Evolutionary conservation across 805 yeast genomes (phyloP), one percentile per base, ranked within the genome.

Genomic region (Zygosaccharomyces lentus): DNA sequence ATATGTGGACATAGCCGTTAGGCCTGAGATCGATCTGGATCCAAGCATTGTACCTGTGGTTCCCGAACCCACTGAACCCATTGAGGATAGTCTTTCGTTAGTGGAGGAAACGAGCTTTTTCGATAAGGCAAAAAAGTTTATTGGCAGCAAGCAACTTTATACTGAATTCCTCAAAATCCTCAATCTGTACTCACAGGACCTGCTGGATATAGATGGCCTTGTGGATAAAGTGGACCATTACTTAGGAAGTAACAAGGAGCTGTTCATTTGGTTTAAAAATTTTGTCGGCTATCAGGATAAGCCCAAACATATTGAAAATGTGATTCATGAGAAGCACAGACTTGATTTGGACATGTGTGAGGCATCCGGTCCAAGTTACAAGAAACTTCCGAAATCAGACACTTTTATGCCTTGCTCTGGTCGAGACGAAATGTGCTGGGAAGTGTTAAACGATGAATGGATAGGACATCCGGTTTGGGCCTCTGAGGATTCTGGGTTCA

Each of bases 401-500:
- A 87, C 96, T 0, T 86, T 80, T 60, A 89, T 89, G 96, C 97
- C 98, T 17, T 91, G 98, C 58, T 86, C 96, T 8, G 99, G 99
- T 13, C 81, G 99, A 58, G 99, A 93, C 67, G 98, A 91, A 58
- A 86, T 93, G 90, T 93, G 99, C 65, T 91, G 97, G 97, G 97
- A 91, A 61, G 96, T 93, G 12, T 75, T 93, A 57, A 93, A 93
- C 66, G 99, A 93, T 65, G 98, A 91, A 67, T 93, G 98, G 97
- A 98, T 93, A 29, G 96, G 97, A 6, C 98, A 93, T 67, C 99
- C 99, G 17, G 95, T 96, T n/a, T 93, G 99, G 99, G 99, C 98
- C 3, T 91, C 98, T 0, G 99, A 93, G 66, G 99, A 93, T 66
- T 87, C 96, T 9, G 99, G 99, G 0, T 93, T 91, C 59, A 90